These are phyloP conservation scores for Salix viminalis DNA, from an alignment of 345 rosid species.

Conservation along the genomic window DNA sequence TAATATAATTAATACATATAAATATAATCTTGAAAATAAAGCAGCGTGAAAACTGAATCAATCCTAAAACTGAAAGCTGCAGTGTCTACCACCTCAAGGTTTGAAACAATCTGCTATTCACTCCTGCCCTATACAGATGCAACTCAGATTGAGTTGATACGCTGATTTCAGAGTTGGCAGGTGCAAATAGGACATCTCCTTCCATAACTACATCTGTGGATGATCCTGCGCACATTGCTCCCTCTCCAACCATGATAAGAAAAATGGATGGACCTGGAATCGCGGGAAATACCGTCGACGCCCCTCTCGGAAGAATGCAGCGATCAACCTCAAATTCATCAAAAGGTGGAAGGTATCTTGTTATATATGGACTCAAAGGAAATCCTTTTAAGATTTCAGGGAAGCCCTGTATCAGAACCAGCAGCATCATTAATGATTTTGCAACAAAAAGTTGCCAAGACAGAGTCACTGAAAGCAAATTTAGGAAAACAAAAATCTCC, in stretches of 20 bases:
- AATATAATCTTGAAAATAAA: background rate
- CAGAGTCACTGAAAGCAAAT: background rate
- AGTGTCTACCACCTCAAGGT: constrained; percentile 6
- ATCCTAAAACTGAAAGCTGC: constrained; percentile 6
- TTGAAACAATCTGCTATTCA: constrained; percentile 60
- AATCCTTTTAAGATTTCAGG: constrained; percentile 84
- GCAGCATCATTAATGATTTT: background rate
- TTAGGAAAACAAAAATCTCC: background rate
- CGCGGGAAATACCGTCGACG: constrained; percentile 61
- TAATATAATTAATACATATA: background rate
- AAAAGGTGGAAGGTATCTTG: constrained; percentile 86
- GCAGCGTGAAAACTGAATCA: background rate
- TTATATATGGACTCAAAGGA: constrained; percentile 54
- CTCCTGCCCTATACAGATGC: constrained; percentile 83
- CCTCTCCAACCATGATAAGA: constrained; percentile 57
- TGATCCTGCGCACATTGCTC: constrained; percentile 43
- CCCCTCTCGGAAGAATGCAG: constrained; percentile 63
- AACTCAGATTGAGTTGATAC: constrained; percentile 49
- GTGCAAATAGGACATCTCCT: constrained; percentile 82
- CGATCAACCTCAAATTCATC: constrained; percentile 86
- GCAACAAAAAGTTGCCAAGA: background rate
- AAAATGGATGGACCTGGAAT: constrained; percentile 80
- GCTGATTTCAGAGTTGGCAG: constrained; percentile 55
- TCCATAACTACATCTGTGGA: constrained; percentile 34
- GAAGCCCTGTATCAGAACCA: constrained; percentile 53